Percentiles rank a stretch among this genome's conserved stretches.
Conservation (phyloP, 768 basidiomycete species). For the Peribolospora kevripleyi region DNA sequence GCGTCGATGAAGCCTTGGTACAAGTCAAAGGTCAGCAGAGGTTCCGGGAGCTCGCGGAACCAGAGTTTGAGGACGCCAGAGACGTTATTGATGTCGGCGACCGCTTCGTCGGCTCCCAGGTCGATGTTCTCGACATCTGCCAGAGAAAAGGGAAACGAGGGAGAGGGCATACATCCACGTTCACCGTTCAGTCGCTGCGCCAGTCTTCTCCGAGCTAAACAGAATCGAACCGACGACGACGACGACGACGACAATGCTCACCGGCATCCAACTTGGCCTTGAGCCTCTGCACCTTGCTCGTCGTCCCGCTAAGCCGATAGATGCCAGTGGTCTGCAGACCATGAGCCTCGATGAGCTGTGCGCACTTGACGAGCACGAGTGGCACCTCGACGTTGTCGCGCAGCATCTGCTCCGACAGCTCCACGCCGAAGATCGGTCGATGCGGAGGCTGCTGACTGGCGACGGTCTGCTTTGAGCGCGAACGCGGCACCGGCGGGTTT, state of each 20-base stretch:
- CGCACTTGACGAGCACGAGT: slow-evolving; percentile 62
- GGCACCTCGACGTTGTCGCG: slow-evolving; percentile 80
- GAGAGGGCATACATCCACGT: not conserved
- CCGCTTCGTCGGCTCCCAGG: slow-evolving; percentile 70
- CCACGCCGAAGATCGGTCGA: slow-evolving; percentile 68
- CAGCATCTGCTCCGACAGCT: slow-evolving; percentile 76
- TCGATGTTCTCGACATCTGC: slow-evolving; percentile 67
- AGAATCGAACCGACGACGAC: not conserved
- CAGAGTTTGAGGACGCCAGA: slow-evolving; percentile 86
- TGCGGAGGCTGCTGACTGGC: slow-evolving; percentile 5
- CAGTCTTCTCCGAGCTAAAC: not conserved
- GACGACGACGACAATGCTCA: slow-evolving; percentile 19
- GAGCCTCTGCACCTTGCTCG: slow-evolving; percentile 58
- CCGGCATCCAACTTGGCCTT: slow-evolving; percentile 70
- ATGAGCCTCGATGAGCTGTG: slow-evolving; percentile 70
- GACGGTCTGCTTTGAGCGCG: slow-evolving; percentile 1
- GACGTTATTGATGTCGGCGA: slow-evolving; percentile 81
- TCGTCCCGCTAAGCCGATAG: slow-evolving; percentile 77
- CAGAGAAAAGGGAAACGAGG: not conserved
- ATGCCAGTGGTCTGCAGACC: slow-evolving; percentile 60
- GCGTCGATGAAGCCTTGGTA: slow-evolving; percentile 90
- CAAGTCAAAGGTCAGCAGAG: slow-evolving; percentile 53
- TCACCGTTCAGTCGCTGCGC: not conserved
- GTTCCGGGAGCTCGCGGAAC: slow-evolving; percentile 88
- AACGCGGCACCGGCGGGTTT: too few species aligned